phyloP scores from a whole-genome alignment of 2,329 filamentous ascomycete species.

The Fusarium mangiferae region DNA sequence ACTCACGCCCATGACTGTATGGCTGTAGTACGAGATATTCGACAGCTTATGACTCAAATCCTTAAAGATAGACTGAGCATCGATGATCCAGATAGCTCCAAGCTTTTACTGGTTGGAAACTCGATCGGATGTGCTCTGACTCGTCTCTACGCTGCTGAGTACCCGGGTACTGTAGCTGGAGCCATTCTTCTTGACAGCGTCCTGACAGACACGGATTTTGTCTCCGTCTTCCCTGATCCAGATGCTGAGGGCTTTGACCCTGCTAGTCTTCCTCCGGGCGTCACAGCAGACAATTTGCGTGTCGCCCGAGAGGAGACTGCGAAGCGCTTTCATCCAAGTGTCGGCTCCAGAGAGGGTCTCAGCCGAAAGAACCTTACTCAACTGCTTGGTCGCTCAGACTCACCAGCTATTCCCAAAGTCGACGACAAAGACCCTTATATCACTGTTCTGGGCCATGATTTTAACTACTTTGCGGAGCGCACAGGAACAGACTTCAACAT shows the following conservation, averaged over 20 bases:
- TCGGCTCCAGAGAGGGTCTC: conserved; percentile 34
- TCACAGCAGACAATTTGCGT: conserved; percentile 21
- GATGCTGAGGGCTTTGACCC: conserved; percentile 58
- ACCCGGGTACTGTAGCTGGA: conserved; percentile 57
- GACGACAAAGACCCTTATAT: conserved; percentile 14
- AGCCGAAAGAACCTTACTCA: conserved; percentile 31
- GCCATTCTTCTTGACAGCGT: conserved; percentile 66
- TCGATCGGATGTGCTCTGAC: conserved; percentile 50
- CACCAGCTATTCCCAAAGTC: conserved; percentile 10
- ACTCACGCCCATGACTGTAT: conserved; percentile 59
- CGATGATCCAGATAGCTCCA: neutral
- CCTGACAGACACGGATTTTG: conserved; percentile 66
- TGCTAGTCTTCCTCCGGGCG: conserved; percentile 28
- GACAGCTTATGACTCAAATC: conserved; percentile 26
- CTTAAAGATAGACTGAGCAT: neutral
- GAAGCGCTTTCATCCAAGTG: conserved; percentile 34
- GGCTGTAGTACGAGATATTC: conserved; percentile 46
- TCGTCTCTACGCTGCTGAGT: conserved; percentile 60
- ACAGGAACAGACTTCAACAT: neutral
- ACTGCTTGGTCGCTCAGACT: conserved; percentile 30
- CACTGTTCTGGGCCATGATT: conserved; percentile 40
- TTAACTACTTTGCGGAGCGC: conserved; percentile 27
- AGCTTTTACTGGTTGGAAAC: conserved; percentile 30
- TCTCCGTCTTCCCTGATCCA: conserved; percentile 66
- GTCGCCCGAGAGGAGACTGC: conserved; percentile 10